Evolutionary conservation across 768 basidiomycete genomes (phyloP).

Genomic region (Naganishia randhawae): DNA sequence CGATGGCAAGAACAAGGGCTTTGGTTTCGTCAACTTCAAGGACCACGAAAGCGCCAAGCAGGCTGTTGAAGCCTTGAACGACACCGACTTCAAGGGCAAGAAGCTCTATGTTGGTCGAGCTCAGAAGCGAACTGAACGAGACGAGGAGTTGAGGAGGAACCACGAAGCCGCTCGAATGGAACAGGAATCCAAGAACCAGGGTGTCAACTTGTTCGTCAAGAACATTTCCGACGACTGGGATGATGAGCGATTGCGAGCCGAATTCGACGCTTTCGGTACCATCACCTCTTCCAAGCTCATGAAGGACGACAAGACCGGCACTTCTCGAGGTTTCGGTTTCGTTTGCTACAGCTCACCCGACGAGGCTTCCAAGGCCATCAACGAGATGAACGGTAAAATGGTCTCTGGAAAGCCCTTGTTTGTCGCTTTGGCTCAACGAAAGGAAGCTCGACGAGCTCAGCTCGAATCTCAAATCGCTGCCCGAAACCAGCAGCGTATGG

Average conservation of each 20-base stretch:
- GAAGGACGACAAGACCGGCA: conserved; percentile 75
- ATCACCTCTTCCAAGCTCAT: conserved; percentile 99
- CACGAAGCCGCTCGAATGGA: conserved; percentile 97
- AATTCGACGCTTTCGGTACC: conserved; percentile 93
- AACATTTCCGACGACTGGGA: conserved; percentile 82
- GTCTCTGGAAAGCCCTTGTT: conserved; percentile 97
- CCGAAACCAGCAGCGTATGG: conserved; percentile 86
- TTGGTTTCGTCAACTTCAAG: conserved; percentile 97
- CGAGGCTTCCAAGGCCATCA: conserved; percentile 97
- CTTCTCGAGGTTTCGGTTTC: conserved; percentile 76
- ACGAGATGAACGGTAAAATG: conserved; percentile 99
- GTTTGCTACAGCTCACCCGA: conserved; percentile 98
- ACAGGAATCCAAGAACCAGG: conserved; percentile 95
- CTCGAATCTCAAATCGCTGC: conserved; percentile 98
- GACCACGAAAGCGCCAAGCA: conserved; percentile 83
- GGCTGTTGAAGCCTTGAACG: conserved; percentile 86
- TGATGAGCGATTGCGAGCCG: conserved; percentile 91
- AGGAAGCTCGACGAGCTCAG: conserved; percentile 95
- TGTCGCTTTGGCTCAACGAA: conserved; percentile 96
- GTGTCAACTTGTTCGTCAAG: conserved; percentile 99
- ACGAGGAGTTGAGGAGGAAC: conserved; percentile 86
- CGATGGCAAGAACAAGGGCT: conserved; percentile 83
- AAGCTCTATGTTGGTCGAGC: conserved; percentile 94
- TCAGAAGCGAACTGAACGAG: conserved; percentile 97
- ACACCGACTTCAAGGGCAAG: conserved; percentile 74